A percentile compares a stretch with the other conserved stretches of the same genome.
Evolutionary conservation across 345 rosid genomes (phyloP).

Genomic region (Dimocarpus longan): DNA sequence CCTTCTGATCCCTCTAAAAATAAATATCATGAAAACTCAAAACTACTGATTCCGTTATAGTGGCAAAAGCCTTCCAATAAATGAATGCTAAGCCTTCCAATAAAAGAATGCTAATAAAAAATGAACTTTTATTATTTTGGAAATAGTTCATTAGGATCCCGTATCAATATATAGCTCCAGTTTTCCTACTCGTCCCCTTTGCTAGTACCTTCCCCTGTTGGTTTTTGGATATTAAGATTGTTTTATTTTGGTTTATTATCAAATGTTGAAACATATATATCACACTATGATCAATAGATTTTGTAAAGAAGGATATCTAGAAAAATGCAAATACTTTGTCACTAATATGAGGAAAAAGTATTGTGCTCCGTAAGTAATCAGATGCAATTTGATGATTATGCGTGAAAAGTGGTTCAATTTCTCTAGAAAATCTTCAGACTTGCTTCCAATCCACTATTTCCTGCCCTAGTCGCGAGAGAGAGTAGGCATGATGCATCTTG

Average conservation of each 20-base stretch:
- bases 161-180: too few relatives aligned
- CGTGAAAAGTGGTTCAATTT: constrained; percentile 17
- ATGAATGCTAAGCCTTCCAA: too few relatives aligned
- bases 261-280: constrained; percentile 19
- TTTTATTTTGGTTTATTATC: constrained; percentile 2
- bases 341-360: not conserved
- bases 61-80: too few relatives aligned
- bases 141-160: too few relatives aligned
- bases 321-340: constrained; percentile 19
- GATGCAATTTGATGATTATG: not conserved
- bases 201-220: too few relatives aligned
- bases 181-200: too few relatives aligned
- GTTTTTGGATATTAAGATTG: not conserved
- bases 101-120: too few relatives aligned
- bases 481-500: not conserved
- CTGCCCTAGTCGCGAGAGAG: constrained; percentile 3
- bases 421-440: constrained; percentile 28
- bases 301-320: constrained; percentile 17
- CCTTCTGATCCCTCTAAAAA: too few relatives aligned
- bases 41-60: too few relatives aligned
- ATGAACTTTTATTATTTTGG: too few relatives aligned
- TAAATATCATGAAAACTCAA: too few relatives aligned
- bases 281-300: constrained; percentile 24
- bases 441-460: constrained; percentile 43
- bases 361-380: not conserved